Percentiles rank a stretch among this genome's conserved stretches.
Evolutionary conservation across 2,329 filamentous ascomycete species (phyloP).

Genomic region (Mycosphaerella sp.): DNA sequence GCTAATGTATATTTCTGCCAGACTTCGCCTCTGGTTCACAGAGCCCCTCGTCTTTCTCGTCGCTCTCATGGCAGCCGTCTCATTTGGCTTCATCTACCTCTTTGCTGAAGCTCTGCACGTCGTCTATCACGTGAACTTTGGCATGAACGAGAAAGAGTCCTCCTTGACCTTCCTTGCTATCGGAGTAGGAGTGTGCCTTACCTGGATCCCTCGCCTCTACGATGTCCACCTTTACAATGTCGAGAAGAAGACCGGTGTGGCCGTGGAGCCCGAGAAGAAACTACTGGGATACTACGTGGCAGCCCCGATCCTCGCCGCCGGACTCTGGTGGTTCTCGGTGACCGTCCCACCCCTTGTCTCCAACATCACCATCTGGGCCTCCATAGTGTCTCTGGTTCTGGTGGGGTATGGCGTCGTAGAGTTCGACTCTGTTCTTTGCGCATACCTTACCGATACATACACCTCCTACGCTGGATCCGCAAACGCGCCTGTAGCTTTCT

Average conservation of each 20-base stretch:
- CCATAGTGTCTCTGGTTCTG: constrained; percentile 32
- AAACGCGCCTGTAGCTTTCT: constrained; percentile 38
- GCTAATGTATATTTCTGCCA: neutral
- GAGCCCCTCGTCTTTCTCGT: constrained; percentile 44
- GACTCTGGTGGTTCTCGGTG: constrained; percentile 44
- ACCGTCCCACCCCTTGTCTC: constrained; percentile 40
- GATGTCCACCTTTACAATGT: constrained; percentile 35
- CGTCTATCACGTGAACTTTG: constrained; percentile 34
- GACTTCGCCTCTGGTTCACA: constrained; percentile 37
- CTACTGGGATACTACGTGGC: constrained; percentile 44
- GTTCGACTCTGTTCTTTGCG: constrained; percentile 38
- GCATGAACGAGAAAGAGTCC: constrained; percentile 41
- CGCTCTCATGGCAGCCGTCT: constrained; percentile 37
- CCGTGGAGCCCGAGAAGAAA: constrained; percentile 43
- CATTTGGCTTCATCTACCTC: constrained; percentile 43
- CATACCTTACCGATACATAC: constrained; percentile 44
- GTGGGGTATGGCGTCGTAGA: constrained; percentile 47
- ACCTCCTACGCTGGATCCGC: constrained; percentile 41
- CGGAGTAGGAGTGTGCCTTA: constrained; percentile 51
- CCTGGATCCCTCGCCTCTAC: constrained; percentile 40
- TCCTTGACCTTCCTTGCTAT: constrained; percentile 49
- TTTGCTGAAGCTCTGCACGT: constrained; percentile 41
- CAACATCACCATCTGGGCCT: constrained; percentile 26
- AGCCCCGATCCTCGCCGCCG: constrained; percentile 39
- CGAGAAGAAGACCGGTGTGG: constrained; percentile 20